A percentile compares a stretch with the other conserved stretches of the same genome.
Conservation (phyloP, 108 stramenopile species). For the Stephanodiscus triporus region DNA sequence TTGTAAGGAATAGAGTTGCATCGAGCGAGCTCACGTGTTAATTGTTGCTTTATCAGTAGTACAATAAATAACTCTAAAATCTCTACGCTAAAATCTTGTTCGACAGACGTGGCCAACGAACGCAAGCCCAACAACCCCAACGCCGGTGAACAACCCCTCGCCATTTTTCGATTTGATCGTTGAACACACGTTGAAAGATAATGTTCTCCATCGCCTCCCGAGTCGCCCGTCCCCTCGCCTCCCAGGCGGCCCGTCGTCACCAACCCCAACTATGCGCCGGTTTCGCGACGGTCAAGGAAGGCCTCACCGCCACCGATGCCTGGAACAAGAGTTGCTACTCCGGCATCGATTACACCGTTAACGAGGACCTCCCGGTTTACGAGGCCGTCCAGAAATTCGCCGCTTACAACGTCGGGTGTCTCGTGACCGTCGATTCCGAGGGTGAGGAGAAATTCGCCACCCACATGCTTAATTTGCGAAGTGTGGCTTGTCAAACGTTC, state of each 20-base stretch:
- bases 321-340: slow-evolving; percentile 83
- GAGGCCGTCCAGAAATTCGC: slow-evolving; percentile 93
- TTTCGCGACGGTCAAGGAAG: slow-evolving; percentile 55
- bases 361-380: slow-evolving; percentile 82
- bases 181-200: slow-evolving; percentile 1
- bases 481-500: not conserved
- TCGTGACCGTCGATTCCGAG: slow-evolving; percentile 58
- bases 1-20: no score
- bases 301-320: slow-evolving; percentile 78
- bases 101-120: no score
- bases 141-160: no score
- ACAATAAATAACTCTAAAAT: no score
- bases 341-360: slow-evolving; percentile 86
- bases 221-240: slow-evolving; percentile 39
- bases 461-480: not conserved
- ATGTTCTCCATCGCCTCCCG: slow-evolving; percentile 53
- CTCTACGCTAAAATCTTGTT: no score
- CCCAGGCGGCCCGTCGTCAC: slow-evolving; percentile 35
- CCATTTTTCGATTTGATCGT: not conserved
- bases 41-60: no score
- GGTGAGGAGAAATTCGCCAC: slow-evolving; percentile 26
- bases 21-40: no score
- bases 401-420: slow-evolving; percentile 79
- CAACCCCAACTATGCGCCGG: slow-evolving; percentile 24
- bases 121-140: not conserved